Evolutionary conservation across 2,329 filamentous ascomycete genomes (phyloP).

Genomic region (Fusarium napiforme): DNA sequence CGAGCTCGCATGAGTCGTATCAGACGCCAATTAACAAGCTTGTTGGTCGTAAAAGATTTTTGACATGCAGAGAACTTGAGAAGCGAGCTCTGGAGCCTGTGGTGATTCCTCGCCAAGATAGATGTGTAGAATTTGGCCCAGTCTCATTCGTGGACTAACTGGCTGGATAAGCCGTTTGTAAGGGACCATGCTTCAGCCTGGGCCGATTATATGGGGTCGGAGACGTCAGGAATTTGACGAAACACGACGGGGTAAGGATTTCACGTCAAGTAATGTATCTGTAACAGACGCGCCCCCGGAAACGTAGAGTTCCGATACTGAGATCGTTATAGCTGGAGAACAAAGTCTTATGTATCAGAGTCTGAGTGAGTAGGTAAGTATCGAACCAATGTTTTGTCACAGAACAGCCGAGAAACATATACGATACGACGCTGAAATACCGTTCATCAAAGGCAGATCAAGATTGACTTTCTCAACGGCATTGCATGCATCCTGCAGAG

Average conservation of each 20-base stretch:
- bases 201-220: constrained; percentile 28
- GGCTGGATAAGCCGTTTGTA: constrained; percentile 6
- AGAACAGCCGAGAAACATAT: constrained; percentile 5
- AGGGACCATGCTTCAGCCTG: constrained; percentile 22
- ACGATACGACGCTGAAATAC: not conserved
- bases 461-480: not conserved
- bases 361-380: not conserved
- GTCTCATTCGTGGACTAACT: constrained; percentile 39
- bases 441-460: not conserved
- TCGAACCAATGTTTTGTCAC: constrained; percentile 1
- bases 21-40: constrained; percentile 5
- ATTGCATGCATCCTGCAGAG: not conserved
- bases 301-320: constrained; percentile 25
- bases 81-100: constrained; percentile 3
- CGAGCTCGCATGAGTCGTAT: constrained; percentile 3
- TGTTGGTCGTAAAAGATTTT: not conserved
- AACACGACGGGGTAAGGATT: constrained; percentile 18
- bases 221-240: constrained; percentile 30
- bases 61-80: not conserved
- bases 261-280: constrained; percentile 30
- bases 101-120: constrained; percentile 5
- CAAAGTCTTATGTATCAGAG: not conserved
- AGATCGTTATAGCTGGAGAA: constrained; percentile 14
- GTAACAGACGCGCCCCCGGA: constrained; percentile 33
- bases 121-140: not conserved